Evolutionary conservation across 2,329 filamentous ascomycete species (phyloP).

Genomic region (Phyllosticta paracitricarpa): DNA sequence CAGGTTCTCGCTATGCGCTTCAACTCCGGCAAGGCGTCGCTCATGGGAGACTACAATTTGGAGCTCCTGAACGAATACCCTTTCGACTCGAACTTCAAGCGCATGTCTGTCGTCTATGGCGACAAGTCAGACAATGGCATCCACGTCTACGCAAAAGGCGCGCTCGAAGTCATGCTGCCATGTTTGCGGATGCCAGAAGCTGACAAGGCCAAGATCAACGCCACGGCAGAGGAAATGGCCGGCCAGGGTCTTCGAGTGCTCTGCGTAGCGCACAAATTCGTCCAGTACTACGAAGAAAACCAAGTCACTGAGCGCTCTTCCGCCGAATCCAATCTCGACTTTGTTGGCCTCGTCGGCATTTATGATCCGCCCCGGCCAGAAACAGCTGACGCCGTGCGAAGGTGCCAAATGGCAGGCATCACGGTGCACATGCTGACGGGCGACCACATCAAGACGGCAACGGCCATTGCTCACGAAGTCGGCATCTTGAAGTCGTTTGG

Average conservation of each 20-base stretch:
- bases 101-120: slow-evolving; percentile 30
- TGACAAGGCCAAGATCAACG: slow-evolving; percentile 20
- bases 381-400: slow-evolving; percentile 48
- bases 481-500: slow-evolving; percentile 24
- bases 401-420: slow-evolving; percentile 38
- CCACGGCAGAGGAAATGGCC: slow-evolving; percentile 27
- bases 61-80: slow-evolving; percentile 28
- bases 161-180: slow-evolving; percentile 28
- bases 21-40: slow-evolving; percentile 22
- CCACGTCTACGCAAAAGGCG: slow-evolving; percentile 30
- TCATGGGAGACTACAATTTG: slow-evolving; percentile 20
- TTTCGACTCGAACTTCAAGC: slow-evolving; percentile 31
- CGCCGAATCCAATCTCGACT: slow-evolving; percentile 59
- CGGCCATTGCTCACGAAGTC: slow-evolving; percentile 37
- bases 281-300: neutral
- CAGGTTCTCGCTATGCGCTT: slow-evolving; percentile 31
- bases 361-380: slow-evolving; percentile 80
- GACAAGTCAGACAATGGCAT: slow-evolving; percentile 20
- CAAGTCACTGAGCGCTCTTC: slow-evolving; percentile 37
- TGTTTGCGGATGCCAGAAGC: slow-evolving; percentile 22
- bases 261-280: slow-evolving; percentile 26
- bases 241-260: slow-evolving; percentile 28
- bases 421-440: slow-evolving; percentile 41
- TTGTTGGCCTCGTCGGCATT: slow-evolving; percentile 75
- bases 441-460: slow-evolving; percentile 37